Evolutionary conservation across 208 protist species (phyloP).

Genomic region (Acanthamoeba triangularis): DNA sequence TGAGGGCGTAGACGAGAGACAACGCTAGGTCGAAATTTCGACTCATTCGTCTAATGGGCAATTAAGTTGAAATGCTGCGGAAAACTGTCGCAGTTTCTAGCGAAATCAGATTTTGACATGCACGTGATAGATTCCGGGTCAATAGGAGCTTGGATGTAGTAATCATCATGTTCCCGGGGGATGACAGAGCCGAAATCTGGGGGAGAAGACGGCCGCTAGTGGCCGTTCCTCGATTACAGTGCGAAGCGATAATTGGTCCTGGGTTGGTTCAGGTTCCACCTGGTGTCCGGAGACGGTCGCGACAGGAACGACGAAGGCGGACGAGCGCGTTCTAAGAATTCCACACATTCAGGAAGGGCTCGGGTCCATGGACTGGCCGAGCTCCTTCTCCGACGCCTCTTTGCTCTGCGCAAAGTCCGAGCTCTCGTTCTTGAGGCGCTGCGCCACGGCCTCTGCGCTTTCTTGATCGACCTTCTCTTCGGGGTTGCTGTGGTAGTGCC

Average conservation of each 20-base stretch:
- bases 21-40: not conserved
- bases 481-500: not conserved
- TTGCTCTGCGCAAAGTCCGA: not conserved
- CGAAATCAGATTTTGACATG: not conserved
- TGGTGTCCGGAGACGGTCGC: no score
- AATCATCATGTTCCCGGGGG: no score
- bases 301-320: no score
- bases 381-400: not conserved
- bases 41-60: not conserved
- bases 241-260: no score
- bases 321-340: not conserved
- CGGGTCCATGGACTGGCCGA: not conserved
- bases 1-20: not conserved
- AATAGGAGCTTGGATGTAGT: no score
- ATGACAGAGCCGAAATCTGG: no score
- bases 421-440: not conserved
- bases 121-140: not conserved
- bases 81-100: not conserved
- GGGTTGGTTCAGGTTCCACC: no score
- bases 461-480: not conserved
- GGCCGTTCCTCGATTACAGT: no score
- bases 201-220: no score
- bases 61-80: not conserved
- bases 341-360: not conserved
- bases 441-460: not conserved